phyloP scores from a whole-genome alignment of 2,329 filamentous ascomycete genomes.

The Cytospora mali region DNA sequence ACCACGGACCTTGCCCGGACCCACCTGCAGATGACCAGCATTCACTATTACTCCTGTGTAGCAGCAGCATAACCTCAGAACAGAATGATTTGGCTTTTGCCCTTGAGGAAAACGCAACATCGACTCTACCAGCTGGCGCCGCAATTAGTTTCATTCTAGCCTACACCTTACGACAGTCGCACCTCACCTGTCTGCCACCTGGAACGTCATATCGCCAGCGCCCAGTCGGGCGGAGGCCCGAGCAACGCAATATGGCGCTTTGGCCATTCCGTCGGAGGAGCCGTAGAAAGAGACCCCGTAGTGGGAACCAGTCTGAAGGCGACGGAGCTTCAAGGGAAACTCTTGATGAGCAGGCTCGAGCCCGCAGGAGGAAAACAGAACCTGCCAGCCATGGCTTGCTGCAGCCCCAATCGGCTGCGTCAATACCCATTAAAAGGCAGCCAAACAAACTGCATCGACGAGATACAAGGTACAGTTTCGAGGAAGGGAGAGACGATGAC shows the following conservation, averaged over 20 bases:
- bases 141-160: slow-evolving; percentile 17
- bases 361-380: slow-evolving; percentile 40
- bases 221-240: slow-evolving; percentile 17
- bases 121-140: slow-evolving; percentile 13
- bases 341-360: slow-evolving; percentile 32
- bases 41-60: slow-evolving; percentile 5
- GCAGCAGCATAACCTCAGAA: slow-evolving; percentile 17
- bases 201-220: background rate
- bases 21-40: slow-evolving; percentile 25
- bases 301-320: slow-evolving; percentile 56
- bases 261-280: slow-evolving; percentile 82
- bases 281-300: slow-evolving; percentile 62
- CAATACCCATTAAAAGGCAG: slow-evolving; percentile 45
- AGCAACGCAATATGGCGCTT: slow-evolving; percentile 62
- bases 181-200: background rate
- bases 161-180: slow-evolving; percentile 7
- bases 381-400: slow-evolving; percentile 33
- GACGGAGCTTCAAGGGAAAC: slow-evolving; percentile 42
- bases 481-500: slow-evolving; percentile 59
- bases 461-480: slow-evolving; percentile 62
- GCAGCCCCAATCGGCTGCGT: slow-evolving; percentile 26
- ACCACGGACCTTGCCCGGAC: slow-evolving; percentile 3
- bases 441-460: slow-evolving; percentile 53
- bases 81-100: slow-evolving; percentile 28
- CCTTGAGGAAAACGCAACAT: slow-evolving; percentile 21